phyloP scores from a whole-genome alignment of 768 basidiomycete species.

The Macrolepiota dolichaula region DNA sequence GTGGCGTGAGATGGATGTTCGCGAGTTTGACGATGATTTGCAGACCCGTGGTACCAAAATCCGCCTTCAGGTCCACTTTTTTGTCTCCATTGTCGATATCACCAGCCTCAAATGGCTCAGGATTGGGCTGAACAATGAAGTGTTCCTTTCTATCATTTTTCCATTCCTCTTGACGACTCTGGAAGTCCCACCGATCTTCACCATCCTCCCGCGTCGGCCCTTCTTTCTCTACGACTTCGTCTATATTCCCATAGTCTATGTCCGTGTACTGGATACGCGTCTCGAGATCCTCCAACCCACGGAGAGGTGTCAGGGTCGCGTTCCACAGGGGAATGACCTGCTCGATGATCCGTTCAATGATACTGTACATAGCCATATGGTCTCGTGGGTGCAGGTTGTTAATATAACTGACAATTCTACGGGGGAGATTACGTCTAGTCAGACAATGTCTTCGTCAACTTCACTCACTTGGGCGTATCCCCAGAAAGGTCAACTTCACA shows the following conservation, averaged over 20 bases:
- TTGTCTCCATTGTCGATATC: neutral
- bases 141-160: neutral
- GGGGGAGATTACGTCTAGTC: neutral
- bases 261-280: neutral
- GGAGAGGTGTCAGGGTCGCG: slow-evolving; percentile 18
- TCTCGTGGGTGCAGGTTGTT: slow-evolving; percentile 33
- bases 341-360: slow-evolving; percentile 23
- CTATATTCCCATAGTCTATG: neutral
- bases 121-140: neutral
- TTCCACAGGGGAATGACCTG: slow-evolving; percentile 28
- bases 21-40: slow-evolving; percentile 23
- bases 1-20: slow-evolving; percentile 28
- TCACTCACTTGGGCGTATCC: slow-evolving; percentile 11
- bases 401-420: slow-evolving; percentile 32
- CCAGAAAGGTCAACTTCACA: slow-evolving; percentile 18
- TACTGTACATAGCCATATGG: slow-evolving; percentile 20
- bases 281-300: neutral
- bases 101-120: neutral
- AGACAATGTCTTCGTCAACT: no score
- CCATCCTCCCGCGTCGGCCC: neutral
- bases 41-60: slow-evolving; percentile 11
- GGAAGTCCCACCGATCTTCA: neutral
- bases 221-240: neutral
- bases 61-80: slow-evolving; percentile 7
- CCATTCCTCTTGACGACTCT: neutral